Evolutionary conservation across 768 basidiomycete genomes (phyloP), one percentile per base, ranked within the genome.

Genomic region (Terana coerulea): DNA sequence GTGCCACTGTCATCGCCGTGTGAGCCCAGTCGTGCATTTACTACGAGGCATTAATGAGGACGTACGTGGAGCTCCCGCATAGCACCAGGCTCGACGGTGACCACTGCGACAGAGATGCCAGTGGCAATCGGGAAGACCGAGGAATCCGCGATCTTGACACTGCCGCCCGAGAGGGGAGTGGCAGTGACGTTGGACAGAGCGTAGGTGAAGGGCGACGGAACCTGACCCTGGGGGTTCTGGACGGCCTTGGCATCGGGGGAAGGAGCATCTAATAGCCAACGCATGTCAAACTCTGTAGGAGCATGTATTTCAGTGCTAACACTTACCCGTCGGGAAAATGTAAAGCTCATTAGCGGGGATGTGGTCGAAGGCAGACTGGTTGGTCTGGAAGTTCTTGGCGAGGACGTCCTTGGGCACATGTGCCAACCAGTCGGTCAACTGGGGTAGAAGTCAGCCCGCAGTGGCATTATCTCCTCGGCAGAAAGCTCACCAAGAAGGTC

Each of bases 81-180:
- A 8, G 78, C 83, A n/a, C 79, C 83, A 28, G 73, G 75, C 49
- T 83, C 75, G 25, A 86, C 74, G 2, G 67, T 72, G 1, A 85
- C 78, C 52, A 84, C 81, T 3, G 75, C 84, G 3, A 74, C 77
- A 15, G 77, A 74, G 31, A 84, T 75, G 1, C 75, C 80, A 30
- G 74, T 67, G 1, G 84, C 61, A 6, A 76, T 75, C 17, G 67
- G 67, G 67, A 87, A 86, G 2, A 74, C 73, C 22, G 65, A 65
- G 0, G 75, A 74, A 60, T 87, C 84, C 9, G 81, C 74, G 14
- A 84, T 72, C 63, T 84, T 85, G 55, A 80, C 73, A 3, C 75
- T 69, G 7, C 85, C 85, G 31, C 83, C 83, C 12, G 70, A 69
- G 39, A 74, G 71, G 37, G 67, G 66, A 0, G 69, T 73, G 3